Conservation (phyloP, 345 rosid genomes). For the Acer saccharum region DNA sequence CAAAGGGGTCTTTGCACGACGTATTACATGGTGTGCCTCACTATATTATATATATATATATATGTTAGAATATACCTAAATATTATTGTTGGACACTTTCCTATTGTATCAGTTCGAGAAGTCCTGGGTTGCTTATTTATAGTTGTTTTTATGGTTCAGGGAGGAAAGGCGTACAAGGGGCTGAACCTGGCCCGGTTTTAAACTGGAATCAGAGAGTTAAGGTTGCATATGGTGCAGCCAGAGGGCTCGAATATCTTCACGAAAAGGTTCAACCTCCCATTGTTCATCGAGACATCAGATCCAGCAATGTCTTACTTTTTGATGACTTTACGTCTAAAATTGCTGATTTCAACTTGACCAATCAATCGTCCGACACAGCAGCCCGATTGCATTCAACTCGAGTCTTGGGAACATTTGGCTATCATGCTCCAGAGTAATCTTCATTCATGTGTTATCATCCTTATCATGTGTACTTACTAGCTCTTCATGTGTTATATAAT, state of each 20-base stretch:
- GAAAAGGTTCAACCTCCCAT: constrained; percentile 92
- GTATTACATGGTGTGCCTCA: constrained; percentile 69
- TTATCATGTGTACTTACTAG: too few species aligned
- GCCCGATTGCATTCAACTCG: constrained; percentile 96
- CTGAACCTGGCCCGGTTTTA: constrained; percentile 92
- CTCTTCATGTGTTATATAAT: too few species aligned
- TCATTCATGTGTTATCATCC: not conserved
- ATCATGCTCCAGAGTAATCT: constrained; percentile 97
- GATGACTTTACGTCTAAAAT: constrained; percentile 81
- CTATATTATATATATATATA: not conserved
- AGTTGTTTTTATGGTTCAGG: constrained; percentile 40
- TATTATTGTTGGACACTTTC: too few species aligned
- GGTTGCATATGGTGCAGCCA: constrained; percentile 89
- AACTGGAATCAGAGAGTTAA: constrained; percentile 92
- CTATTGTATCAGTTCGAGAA: too few species aligned
- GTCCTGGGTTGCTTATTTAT: too few species aligned
- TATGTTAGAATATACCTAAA: too few species aligned
- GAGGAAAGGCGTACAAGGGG: constrained; percentile 93
- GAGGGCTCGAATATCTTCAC: constrained; percentile 90
- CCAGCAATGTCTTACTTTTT: constrained; percentile 90
- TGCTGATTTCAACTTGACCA: constrained; percentile 92
- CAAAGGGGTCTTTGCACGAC: constrained; percentile 89
- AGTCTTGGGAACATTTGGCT: constrained; percentile 97
- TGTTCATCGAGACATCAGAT: constrained; percentile 91
- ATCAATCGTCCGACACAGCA: constrained; percentile 82